Evolutionary conservation across 2,329 filamentous ascomycete genomes (phyloP).

Genomic region (Hirsutella thompsonii): DNA sequence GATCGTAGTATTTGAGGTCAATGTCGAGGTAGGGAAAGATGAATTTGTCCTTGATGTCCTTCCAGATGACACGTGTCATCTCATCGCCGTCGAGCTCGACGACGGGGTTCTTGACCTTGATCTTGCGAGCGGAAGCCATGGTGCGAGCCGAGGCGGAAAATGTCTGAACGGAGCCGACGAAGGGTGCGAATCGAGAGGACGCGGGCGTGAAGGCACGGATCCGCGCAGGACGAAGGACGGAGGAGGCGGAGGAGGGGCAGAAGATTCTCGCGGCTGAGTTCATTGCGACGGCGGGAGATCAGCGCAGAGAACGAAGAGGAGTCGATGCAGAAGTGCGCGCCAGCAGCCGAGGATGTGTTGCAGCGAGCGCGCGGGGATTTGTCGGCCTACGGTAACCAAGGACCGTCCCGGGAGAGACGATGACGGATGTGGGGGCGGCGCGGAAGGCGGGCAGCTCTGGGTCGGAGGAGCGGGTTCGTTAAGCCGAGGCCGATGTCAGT

Average conservation of each 20-base stretch:
- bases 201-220: slow-evolving; percentile 16
- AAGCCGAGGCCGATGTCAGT: neutral
- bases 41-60: slow-evolving; percentile 98
- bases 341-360: neutral
- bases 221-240: slow-evolving; percentile 15
- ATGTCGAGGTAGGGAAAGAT: slow-evolving; percentile 93
- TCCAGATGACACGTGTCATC: slow-evolving; percentile 99
- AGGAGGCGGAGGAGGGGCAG: slow-evolving; percentile 14
- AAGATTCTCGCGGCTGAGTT: slow-evolving; percentile 17
- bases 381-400: slow-evolving; percentile 1
- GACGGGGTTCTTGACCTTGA: slow-evolving; percentile 98
- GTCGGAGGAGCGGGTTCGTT: neutral
- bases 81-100: slow-evolving; percentile 91
- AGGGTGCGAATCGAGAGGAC: slow-evolving; percentile 13
- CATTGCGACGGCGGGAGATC: slow-evolving; percentile 2
- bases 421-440: neutral
- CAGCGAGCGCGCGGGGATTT: slow-evolving; percentile 2
- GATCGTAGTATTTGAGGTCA: slow-evolving; percentile 96
- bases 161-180: slow-evolving; percentile 29
- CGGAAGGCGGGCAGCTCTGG: neutral
- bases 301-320: neutral
- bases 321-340: neutral
- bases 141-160: slow-evolving; percentile 38
- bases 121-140: slow-evolving; percentile 61
- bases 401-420: neutral